Conservation (phyloP, 106 monocot species). For the Dioscorea zingiberensis region DNA sequence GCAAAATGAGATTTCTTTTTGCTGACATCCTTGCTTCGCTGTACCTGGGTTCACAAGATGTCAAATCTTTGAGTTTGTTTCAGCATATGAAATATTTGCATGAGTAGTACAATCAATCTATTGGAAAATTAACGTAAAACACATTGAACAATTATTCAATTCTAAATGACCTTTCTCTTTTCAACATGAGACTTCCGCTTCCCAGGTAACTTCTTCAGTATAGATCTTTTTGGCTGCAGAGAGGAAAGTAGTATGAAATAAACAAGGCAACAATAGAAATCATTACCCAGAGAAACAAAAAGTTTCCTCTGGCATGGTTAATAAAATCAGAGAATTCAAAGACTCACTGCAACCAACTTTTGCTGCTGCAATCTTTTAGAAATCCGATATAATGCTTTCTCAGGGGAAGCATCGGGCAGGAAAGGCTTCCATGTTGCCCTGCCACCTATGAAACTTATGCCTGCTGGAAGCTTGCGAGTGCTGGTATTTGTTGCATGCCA, state of each 20-base stretch:
- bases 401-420: conserved; percentile 17
- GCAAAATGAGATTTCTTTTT: conserved; percentile 15
- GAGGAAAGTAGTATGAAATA: not conserved
- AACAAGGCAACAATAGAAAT: conserved; percentile 1
- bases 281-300: not conserved
- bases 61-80: not conserved
- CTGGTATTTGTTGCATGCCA: conserved; percentile 61
- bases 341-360: conserved; percentile 12
- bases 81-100: not conserved
- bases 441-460: conserved; percentile 20
- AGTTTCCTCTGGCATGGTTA: not conserved
- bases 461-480: conserved; percentile 19
- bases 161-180: conserved; percentile 53
- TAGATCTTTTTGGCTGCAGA: conserved; percentile 33
- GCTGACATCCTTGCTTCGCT: conserved; percentile 15
- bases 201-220: conserved; percentile 27
- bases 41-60: conserved; percentile 27
- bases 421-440: conserved; percentile 14
- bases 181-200: conserved; percentile 31
- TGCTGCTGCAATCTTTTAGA: conserved; percentile 10
- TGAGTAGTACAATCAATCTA: too few relatives aligned
- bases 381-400: conserved; percentile 5
- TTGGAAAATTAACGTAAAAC: too few relatives aligned
- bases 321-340: not conserved
- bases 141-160: not conserved